Evolutionary conservation across 2,329 filamentous ascomycete genomes (phyloP).

Genomic region (Capronia americana): DNA sequence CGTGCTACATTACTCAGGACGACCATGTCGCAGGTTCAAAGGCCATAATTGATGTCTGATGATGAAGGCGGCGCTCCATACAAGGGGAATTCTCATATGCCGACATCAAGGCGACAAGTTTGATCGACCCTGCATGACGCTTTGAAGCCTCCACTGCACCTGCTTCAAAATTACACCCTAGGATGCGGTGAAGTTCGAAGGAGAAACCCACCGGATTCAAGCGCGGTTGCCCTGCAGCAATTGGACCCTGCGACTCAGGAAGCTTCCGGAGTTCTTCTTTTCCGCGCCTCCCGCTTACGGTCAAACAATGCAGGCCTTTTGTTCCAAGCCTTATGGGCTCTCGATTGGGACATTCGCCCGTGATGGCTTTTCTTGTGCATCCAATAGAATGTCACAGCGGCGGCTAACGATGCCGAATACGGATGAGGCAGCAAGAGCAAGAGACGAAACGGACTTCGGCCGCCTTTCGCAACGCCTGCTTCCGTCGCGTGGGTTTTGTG

Average conservation of each 20-base stretch:
- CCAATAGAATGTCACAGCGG: not conserved
- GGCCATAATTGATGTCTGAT: not conserved
- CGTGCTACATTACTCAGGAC: not conserved
- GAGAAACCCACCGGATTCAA: not conserved
- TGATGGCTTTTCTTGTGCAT: conserved; percentile 2
- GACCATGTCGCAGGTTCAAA: not conserved
- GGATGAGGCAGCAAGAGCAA: not conserved
- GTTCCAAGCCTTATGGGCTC: conserved; percentile 7
- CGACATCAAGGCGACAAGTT: not conserved
- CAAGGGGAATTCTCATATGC: not conserved
- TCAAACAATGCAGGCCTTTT: not conserved
- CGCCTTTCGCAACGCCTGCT: conserved; percentile 3
- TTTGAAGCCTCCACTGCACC: not conserved
- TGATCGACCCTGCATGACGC: conserved; percentile 2
- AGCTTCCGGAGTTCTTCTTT: conserved; percentile 18
- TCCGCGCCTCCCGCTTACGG: conserved; percentile 14
- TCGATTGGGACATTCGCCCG: conserved; percentile 12
- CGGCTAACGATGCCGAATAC: not conserved
- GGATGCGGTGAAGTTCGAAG: not conserved
- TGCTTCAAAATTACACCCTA: not conserved
- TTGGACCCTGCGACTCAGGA: conserved; percentile 2
- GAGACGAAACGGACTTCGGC: not conserved
- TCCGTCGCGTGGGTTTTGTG: not conserved
- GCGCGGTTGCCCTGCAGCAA: conserved; percentile 4
- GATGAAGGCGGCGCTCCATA: not conserved